phyloP scores from a whole-genome alignment of 805 yeast species.

The Starmerella powellii region DNA sequence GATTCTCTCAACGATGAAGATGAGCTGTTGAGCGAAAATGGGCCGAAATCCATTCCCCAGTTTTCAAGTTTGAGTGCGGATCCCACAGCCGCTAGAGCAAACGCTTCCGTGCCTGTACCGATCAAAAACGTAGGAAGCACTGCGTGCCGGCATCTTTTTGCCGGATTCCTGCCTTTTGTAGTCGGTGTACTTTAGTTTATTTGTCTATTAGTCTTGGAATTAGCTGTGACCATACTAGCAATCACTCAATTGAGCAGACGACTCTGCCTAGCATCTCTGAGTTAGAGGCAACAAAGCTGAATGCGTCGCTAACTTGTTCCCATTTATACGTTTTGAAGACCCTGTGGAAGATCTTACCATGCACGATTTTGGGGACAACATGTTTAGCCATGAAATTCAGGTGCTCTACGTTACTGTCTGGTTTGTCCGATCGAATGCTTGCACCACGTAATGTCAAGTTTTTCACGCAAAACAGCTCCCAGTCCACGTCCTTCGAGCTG shows the following conservation, averaged over 20 bases:
- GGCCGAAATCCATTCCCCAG: too few relatives aligned
- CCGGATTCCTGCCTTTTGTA: too few relatives aligned
- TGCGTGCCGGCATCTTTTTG: too few relatives aligned
- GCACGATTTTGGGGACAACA: constrained; percentile 22
- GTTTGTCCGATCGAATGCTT: constrained; percentile 25
- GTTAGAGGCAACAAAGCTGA: not conserved
- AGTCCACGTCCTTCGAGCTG: not conserved
- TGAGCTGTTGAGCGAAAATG: too few relatives aligned
- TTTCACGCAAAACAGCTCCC: constrained; percentile 21
- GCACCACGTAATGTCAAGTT: constrained; percentile 26
- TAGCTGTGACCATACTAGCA: too few relatives aligned
- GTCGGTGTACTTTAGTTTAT: too few relatives aligned
- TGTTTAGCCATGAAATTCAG: constrained; percentile 23
- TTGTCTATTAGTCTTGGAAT: too few relatives aligned
- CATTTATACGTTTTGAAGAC: constrained; percentile 20
- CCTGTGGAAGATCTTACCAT: constrained; percentile 22
- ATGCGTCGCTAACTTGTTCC: constrained; percentile 1
- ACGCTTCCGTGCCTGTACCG: too few relatives aligned
- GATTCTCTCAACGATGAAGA: too few relatives aligned
- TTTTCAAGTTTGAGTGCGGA: too few relatives aligned
- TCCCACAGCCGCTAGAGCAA: too few relatives aligned
- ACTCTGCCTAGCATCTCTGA: constrained; percentile 18
- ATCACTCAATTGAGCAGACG: constrained; percentile 12
- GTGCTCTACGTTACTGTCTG: constrained; percentile 22
- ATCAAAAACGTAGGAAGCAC: too few relatives aligned